Base-by-base conservation (phyloP, 2,329 filamentous ascomycete genomes). In the Tolypocladium inflatum region DNA sequence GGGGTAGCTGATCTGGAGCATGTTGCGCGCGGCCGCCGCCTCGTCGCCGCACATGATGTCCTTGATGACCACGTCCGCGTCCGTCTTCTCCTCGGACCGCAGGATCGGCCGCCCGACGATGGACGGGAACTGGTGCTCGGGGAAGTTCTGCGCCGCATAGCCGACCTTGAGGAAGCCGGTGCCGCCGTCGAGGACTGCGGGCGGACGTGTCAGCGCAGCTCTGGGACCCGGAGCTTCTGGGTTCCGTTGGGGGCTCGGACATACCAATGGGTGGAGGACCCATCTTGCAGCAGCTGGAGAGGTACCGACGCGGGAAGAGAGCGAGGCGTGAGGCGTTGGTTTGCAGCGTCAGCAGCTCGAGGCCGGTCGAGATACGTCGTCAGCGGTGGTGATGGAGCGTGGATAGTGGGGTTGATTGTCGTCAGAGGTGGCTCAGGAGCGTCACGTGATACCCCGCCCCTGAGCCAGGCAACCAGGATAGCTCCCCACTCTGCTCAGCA, bases 41-140 rank as follows among this genome's bases (percentile, higher is more conserved):
- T 99, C 93, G 78, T 99, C 94, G 73, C 94, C 94, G 77, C 93
- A 97, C 94, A 99, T 99, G 73, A 99, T 97, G 78, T 99, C 94
- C 83, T 97, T 97, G 76, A 85, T 88, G 75, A 83, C 87, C 79
- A 84, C 67, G 70, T 83, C 77, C 70, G 75, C 78, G 71, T 78
- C 77, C 67, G 79, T 81, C 71, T 82, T 82, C 77, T 99, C 94
- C 80, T 99, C 94, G 62, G 92, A 92, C 77, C 94, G 91, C 70
- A 99, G 84, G 76, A 99, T 99, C 55, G 94, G 94, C 67, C 94
- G 90, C 72, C 94, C 94, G 74, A 99, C 91, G 75, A 99, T 97
- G 66, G 93, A 97, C 58, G 94, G 94, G 77, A 92, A 97, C 78
- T 97, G 93, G 77, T 95, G 91, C 78, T 97, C 94, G 74, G 94